phyloP scores from a whole-genome alignment of 371 early-diverging fungal genomes.

The Haplosporangium sp. region DNA sequence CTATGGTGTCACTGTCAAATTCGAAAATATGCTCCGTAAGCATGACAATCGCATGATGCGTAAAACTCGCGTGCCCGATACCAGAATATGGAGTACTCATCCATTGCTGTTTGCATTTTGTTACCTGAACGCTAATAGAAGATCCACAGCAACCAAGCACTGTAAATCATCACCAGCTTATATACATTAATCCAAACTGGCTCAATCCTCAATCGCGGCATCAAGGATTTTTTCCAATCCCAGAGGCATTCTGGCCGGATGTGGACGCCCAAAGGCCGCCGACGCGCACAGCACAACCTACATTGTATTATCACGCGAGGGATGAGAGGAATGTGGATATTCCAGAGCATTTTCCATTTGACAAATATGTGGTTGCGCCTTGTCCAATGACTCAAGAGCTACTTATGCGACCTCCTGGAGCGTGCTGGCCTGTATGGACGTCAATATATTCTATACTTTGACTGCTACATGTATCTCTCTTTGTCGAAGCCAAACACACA shows the following conservation, averaged over 20 bases:
- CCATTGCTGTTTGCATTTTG: background rate
- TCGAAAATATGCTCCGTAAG: slow-evolving; percentile 60
- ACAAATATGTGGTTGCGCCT: slow-evolving; percentile 71
- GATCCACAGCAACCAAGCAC: slow-evolving; percentile 37
- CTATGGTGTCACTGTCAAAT: slow-evolving; percentile 69
- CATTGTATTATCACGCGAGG: slow-evolving; percentile 60
- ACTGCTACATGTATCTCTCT: background rate
- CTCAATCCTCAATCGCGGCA: slow-evolving; percentile 40
- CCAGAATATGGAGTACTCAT: background rate
- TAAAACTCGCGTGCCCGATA: background rate
- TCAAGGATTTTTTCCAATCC: slow-evolving; percentile 74
- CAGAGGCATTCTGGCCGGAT: slow-evolving; percentile 77
- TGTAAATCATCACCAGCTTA: slow-evolving; percentile 39
- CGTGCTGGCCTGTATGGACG: slow-evolving; percentile 49
- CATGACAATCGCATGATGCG: background rate
- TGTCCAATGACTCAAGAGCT: slow-evolving; percentile 64
- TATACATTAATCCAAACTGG: slow-evolving; percentile 49
- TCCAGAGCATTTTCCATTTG: slow-evolving; percentile 74
- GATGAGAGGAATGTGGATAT: slow-evolving; percentile 62
- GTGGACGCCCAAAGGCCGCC: slow-evolving; percentile 52
- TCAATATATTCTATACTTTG: too few relatives aligned
- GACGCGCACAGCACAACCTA: slow-evolving; percentile 68
- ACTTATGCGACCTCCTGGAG: slow-evolving; percentile 55
- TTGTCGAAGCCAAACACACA: background rate
- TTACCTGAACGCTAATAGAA: slow-evolving; percentile 1